Percentiles rank a stretch among this genome's conserved stretches.
Evolutionary conservation across 2,329 filamentous ascomycete species (phyloP).

Genomic region (Myriosclerotinia duriaeana): DNA sequence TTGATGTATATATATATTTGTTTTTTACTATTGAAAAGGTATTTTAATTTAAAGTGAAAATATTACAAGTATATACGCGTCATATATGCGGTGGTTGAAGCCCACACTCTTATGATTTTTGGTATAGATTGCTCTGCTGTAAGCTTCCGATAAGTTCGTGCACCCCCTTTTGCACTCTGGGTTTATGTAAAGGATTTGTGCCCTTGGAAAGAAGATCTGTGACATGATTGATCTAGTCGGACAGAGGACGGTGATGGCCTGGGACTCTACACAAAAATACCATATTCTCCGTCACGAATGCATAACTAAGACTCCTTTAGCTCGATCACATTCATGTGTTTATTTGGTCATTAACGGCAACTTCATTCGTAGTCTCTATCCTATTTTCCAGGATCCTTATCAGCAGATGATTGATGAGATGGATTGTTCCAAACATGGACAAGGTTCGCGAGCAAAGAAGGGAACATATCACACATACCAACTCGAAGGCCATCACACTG

Average conservation of each 20-base stretch:
- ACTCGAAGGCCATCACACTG: constrained; percentile 9
- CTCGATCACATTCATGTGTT: constrained; percentile 18
- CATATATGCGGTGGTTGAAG: too few species aligned
- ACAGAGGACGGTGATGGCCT: constrained; percentile 19
- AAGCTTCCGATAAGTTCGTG: constrained; percentile 24
- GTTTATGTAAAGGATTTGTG: constrained; percentile 26
- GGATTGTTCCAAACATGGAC: constrained; percentile 17
- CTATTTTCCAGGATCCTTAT: constrained; percentile 8
- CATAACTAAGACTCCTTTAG: background rate
- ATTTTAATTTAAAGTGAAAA: too few species aligned
- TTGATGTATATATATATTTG: too few species aligned
- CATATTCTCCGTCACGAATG: background rate
- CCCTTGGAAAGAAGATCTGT: constrained; percentile 24
- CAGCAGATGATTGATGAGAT: constrained; percentile 7
- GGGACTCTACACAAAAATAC: background rate
- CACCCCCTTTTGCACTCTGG: constrained; percentile 27
- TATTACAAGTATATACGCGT: too few species aligned
- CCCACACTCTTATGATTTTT: too few species aligned
- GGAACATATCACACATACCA: constrained; percentile 8
- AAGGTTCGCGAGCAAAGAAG: constrained; percentile 7
- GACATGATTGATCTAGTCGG: constrained; percentile 25
- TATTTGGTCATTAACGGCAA: constrained; percentile 10
- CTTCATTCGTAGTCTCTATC: constrained; percentile 2
- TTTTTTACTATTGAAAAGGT: too few species aligned
- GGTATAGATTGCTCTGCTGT: too few species aligned